Evolutionary conservation across 305 asterid species (phyloP).

Genomic region (Solanum chacoense): DNA sequence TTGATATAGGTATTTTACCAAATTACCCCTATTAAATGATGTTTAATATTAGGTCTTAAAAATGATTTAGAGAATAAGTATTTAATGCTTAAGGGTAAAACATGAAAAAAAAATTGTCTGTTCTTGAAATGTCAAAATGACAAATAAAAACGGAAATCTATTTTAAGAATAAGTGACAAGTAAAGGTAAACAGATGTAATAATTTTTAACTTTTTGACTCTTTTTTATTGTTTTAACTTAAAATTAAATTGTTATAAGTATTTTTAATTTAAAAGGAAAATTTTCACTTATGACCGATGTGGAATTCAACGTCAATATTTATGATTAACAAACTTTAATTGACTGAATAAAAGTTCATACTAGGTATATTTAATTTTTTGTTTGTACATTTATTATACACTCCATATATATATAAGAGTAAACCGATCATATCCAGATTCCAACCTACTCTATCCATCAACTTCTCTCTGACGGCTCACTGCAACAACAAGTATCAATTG

Average conservation of each 20-base stretch:
- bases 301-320: not conserved
- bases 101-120: too few relatives aligned
- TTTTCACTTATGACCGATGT: not conserved
- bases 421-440: not conserved
- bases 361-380: not conserved
- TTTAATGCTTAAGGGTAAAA: not conserved
- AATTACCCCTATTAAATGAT: too few relatives aligned
- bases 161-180: too few relatives aligned
- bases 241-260: too few relatives aligned
- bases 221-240: too few relatives aligned
- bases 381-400: not conserved
- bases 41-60: too few relatives aligned
- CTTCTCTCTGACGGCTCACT: not conserved
- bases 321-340: not conserved
- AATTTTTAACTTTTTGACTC: not conserved
- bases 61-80: too few relatives aligned
- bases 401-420: not conserved
- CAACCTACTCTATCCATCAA: not conserved
- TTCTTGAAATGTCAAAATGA: too few relatives aligned
- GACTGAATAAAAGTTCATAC: not conserved
- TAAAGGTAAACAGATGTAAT: fast-evolving
- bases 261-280: not conserved
- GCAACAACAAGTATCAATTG: not conserved
- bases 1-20: not conserved
- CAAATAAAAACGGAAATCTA: too few relatives aligned